Base-by-base conservation (phyloP, 345 rosid species). In the Citrus hindsii region DNA sequence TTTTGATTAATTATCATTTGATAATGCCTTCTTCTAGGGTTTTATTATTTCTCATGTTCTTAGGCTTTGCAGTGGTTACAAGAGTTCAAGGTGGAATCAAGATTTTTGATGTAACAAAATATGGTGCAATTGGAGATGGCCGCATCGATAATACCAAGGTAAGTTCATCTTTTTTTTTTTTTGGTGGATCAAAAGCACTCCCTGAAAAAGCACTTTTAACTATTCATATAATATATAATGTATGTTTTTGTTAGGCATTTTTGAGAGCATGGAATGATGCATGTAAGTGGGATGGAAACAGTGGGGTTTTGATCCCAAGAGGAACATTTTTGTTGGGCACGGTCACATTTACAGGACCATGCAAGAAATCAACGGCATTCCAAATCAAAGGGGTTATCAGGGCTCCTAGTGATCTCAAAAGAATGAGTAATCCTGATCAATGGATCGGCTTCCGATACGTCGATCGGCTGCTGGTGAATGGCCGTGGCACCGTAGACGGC, bases 401-500 rank as follows among this genome's bases (percentile, higher is more conserved):
- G 60, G 77, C 86, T 35, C 77, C 83, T 0, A 27, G 13, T 13
- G 25, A 72, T 32, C 59, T 59, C 3, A 10, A 21, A 3, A 33
- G 24, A 6, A 70, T 75, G 59, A 6, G 5, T 46, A 46, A 37
- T 16, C 12, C 27, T 10, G 74, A 64, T 32, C 19, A n/a, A 27
- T 83, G 86, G 87, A 69, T 84, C 67, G 24, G 32, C 6, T 87
- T 84, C 59, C 59, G 56, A 35, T 30, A 70, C 40, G 42, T 82
- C 7, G 61, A 80, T 14, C 6, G 40, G 24, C 69, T 86, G 14
- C 33, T n/a, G 19, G 73, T 86, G 21, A 24, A 28, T 3, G 86
- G 89, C 0, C 76, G 78, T 5, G 86, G 81, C 2, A 68, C 71
- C 2, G 62, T 84, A 7, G 83, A 84, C 22, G 82, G 84, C 14